Evolutionary conservation across 176 grass and related monocot species (phyloP), one percentile per base, ranked within the genome.

Genomic region (Juncus effusus): DNA sequence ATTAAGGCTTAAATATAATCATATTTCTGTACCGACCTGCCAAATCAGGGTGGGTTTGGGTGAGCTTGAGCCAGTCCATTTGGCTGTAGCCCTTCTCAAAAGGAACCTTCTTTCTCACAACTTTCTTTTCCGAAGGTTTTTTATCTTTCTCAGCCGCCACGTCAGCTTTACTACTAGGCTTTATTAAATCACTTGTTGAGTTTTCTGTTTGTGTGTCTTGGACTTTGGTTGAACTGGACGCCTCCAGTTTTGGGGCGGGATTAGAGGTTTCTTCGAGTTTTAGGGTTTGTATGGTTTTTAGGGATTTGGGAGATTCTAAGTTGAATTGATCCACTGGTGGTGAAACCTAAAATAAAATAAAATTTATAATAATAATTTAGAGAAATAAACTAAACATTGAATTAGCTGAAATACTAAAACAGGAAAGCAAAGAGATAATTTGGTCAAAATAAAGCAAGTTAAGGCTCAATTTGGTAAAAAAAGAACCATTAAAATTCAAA

Each of bases 31-130:
- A 42, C 28, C 62, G 13, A 97, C 85, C 93, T 82, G 93, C 80
- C 51, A 97, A 85, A 80, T 97, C 93, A 74, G 93, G 88, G 77
- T 89, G 62, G 1, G 83, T 89, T 54, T 50, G 80, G 68, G 85
- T 97, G 61, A 89, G 75, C 65, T 97, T 97, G 40, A 97, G 52
- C 93, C 93, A 89, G 66, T 92, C 85, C 88, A 97, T 89, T 85
- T 81, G 94, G 61, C 88, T 97, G 74, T 78, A 82, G 10, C 88
- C 94, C 40, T 97, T 97, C 71, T 97, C 85, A 38, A 89, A 89
- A 67, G 88, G 88, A 89, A 97, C 93, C 52, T 97, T 97, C 16
- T 82, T 67, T 44, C 88, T 77, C 1, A 37, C 19, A 38, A 80
- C 44, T 77, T 91, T 97, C 75, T 97, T 97, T 14, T 41, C 16